A percentile compares a stretch with the other conserved stretches of the same genome.
Conservation (phyloP, 2,329 filamentous ascomycete species). For the Cercospora nicotianae region DNA sequence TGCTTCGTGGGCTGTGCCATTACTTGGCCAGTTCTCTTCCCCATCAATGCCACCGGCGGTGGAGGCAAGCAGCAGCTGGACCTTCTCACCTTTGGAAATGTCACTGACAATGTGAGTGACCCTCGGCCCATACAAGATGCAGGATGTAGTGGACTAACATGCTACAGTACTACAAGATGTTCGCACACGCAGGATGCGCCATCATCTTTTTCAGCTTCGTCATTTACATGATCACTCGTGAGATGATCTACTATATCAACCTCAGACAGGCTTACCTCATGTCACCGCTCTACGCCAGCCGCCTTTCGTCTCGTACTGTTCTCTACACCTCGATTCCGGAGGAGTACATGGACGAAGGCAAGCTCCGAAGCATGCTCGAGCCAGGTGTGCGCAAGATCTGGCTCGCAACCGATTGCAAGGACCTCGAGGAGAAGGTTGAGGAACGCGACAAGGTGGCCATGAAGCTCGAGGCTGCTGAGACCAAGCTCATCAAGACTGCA, state of each 20-base stretch:
- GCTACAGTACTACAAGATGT: constrained; percentile 61
- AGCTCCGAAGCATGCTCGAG: constrained; percentile 77
- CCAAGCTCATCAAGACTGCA: constrained; percentile 76
- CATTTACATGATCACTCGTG: constrained; percentile 82
- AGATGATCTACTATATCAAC: constrained; percentile 89
- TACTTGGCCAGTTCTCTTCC: constrained; percentile 86
- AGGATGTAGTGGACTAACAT: neutral
- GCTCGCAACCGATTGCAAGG: constrained; percentile 74
- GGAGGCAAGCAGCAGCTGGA: constrained; percentile 67
- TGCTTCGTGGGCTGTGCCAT: constrained; percentile 81
- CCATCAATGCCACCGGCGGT: constrained; percentile 82
- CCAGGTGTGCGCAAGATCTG: constrained; percentile 78
- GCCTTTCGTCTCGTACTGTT: constrained; percentile 86
- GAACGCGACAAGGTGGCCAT: constrained; percentile 77
- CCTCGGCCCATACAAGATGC: neutral
- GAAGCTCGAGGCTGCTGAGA: constrained; percentile 82
- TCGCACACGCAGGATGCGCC: constrained; percentile 75
- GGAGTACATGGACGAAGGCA: constrained; percentile 73
- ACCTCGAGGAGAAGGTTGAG: constrained; percentile 77
- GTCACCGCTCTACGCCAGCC: constrained; percentile 77
- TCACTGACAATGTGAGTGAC: constrained; percentile 9
- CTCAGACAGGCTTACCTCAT: constrained; percentile 88
- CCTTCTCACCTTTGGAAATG: constrained; percentile 64
- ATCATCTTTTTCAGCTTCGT: constrained; percentile 87
- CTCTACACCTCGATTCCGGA: constrained; percentile 83